Evolutionary conservation across 306 rosid species (phyloP), one percentile per base, ranked within the genome.

Genomic region (Rubus parviflorus): DNA sequence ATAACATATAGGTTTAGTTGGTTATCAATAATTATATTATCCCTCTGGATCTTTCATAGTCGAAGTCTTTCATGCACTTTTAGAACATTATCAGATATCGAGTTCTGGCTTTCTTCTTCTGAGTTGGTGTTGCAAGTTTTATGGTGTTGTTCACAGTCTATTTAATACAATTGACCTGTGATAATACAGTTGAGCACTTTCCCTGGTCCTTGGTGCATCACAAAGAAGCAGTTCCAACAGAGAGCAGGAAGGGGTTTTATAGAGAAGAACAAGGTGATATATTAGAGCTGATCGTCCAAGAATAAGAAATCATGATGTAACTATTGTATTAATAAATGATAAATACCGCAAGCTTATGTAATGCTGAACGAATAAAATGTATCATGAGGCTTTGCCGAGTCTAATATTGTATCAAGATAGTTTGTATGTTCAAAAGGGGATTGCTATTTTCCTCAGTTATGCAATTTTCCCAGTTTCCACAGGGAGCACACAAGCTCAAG

Each of bases 121-220:
- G 20, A 30, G 6, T 74, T 0, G 16, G 75, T 62, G 42, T 75
- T 80, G 16, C 38, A 41, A 75, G 25, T 16, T 61, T 25, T 57
- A 5, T 19, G 12, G 42, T 19, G 16, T 14, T n/a, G 5, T 62
- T 70, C 25, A 42, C 8, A 22, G 49, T 61, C 73, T 75, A 60
- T 61, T 30, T 69, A 68, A 48, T 48, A 72, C 79, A 42, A 72
- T 75, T 68, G 68, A 3, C 68, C 45, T 64, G 66, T 49, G 12
- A 16, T 67, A 11, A 51, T 77, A 51, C 89, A 95, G 97, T 72
- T 90, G 82, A 95, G 98, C 87, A 90, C 96, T 57, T 95, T 92
- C 83, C 97, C 92, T 12, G 83, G 89, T 61, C 79, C 85, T 40
- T 92, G 97, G 98, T 92, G 98, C 81, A 22, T 88, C 49, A 90